Evolutionary conservation across 1,139 yeast species (phyloP), one percentile per base, ranked within the genome.

Genomic region (Meyerozyma guilliermondii): DNA sequence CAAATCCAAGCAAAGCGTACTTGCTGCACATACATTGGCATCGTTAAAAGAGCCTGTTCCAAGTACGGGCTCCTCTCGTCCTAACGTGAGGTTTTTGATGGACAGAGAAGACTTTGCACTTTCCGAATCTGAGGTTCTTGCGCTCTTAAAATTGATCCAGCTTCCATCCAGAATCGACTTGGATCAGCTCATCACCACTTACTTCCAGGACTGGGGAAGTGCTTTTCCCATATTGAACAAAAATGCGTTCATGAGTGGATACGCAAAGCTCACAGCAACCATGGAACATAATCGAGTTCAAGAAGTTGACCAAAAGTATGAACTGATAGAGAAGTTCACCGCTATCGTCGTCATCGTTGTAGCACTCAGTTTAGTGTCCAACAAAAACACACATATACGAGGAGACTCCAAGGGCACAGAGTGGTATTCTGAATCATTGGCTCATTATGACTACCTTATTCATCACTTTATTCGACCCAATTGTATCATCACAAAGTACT

Each of bases 181-280:
- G 48, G 86, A 82, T 51, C 76, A 77, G 26, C 63, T 80, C 33
- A 68, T 79, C 34, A 75, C 82, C 0, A 60, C 76, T 1, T 89
- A 78, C 58, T 88, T 87, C 63, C 83, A 81, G 49, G 85, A 84
- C 47, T 89, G 96, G 95, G 84, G 87, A 29, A 72, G 76, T 36
- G 63, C 79, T 13, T 69, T 83, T 35, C 94, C 96, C 0, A 71
- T 87, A 9, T 58, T 88, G 41, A 87, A 86, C 58, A 80, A 81
- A 52, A 76, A 76, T 39, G 70, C 78, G 5, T 87, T 87, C 53
- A 66, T 83, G 55, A 66, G 69, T 27, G 78, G 78, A 50, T 87
- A 85, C 54, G 58, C 68, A 27, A 66, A 65, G 35, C 74, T 80
- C 41, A 64, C 69, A 13, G 55, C 62, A n/a, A 63, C 76, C 9